phyloP scores from a whole-genome alignment of 768 basidiomycete species.

The Dioszegia crocea region DNA sequence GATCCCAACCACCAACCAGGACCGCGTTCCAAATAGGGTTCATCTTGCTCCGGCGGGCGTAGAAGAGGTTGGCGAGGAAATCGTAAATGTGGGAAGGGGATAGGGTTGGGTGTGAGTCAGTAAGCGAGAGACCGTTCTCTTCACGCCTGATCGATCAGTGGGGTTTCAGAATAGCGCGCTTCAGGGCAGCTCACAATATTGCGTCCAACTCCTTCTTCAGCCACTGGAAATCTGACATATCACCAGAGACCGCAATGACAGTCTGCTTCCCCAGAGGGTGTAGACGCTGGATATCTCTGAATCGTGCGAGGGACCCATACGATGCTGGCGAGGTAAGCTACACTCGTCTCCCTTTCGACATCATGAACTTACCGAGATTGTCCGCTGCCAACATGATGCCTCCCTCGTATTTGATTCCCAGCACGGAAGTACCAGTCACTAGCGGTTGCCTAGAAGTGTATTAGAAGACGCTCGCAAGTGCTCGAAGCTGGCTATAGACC shows the following conservation, averaged over 20 bases:
- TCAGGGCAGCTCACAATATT: constrained; percentile 54
- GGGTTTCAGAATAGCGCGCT: not conserved
- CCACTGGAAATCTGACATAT: constrained; percentile 97
- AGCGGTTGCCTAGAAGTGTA: constrained; percentile 79
- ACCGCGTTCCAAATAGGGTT: constrained; percentile 94
- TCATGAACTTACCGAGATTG: constrained; percentile 68
- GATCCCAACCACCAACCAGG: constrained; percentile 84
- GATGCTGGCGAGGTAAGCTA: constrained; percentile 60
- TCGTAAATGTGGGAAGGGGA: constrained; percentile 89
- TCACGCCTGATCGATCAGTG: constrained; percentile 50
- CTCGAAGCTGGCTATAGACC: constrained; percentile 15
- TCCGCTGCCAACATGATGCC: constrained; percentile 99
- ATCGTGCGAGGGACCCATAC: constrained; percentile 93
- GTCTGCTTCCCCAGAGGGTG: constrained; percentile 78
- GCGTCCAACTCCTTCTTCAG: constrained; percentile 75
- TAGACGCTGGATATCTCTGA: constrained; percentile 88
- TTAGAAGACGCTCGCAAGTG: not conserved
- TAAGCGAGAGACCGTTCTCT: constrained; percentile 57
- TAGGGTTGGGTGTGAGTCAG: constrained; percentile 75
- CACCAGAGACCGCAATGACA: constrained; percentile 85
- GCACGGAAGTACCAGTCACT: constrained; percentile 93
- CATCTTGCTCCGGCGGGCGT: constrained; percentile 77
- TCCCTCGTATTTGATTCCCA: constrained; percentile 90
- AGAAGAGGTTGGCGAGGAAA: constrained; percentile 86
- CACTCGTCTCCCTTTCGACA: not conserved